Evolutionary conservation across 192 early-diverging fungal genomes (phyloP).

Genomic region (Backusella westeae): DNA sequence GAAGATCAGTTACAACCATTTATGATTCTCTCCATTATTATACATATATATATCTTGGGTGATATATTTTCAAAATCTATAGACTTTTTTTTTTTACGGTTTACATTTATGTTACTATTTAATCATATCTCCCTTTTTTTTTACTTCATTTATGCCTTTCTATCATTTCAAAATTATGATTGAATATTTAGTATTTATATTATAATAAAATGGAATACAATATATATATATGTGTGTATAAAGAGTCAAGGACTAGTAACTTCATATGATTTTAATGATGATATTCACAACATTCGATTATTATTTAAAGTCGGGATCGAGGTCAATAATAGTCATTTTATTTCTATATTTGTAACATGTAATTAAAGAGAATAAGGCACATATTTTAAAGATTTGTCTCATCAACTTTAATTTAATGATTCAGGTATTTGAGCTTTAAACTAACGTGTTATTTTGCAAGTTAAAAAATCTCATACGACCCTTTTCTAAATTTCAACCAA

Average conservation of each 20-base stretch:
- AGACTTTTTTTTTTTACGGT: background rate
- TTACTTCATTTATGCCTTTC: background rate
- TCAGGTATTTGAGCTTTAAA: no score
- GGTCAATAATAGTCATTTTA: background rate
- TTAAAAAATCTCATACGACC: no score
- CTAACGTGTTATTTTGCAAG: no score
- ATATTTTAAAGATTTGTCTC: background rate
- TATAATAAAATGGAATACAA: background rate
- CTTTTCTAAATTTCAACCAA: background rate
- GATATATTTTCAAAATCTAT: background rate
- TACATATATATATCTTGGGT: background rate
- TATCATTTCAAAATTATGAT: background rate
- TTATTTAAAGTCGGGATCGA: background rate
- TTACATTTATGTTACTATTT: background rate
- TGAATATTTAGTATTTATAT: background rate
- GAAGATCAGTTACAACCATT: background rate
- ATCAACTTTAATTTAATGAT: no score
- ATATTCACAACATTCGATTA: background rate
- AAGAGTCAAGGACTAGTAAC: background rate
- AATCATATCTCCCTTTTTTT: background rate
- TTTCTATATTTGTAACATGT: background rate
- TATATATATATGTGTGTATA: background rate
- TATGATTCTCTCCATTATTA: background rate
- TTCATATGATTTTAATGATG: background rate
- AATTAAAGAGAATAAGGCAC: background rate